These are phyloP conservation scores for Parietichytrium sp. DNA, from an alignment of 108 stramenopile species.

Conservation along the genomic window DNA sequence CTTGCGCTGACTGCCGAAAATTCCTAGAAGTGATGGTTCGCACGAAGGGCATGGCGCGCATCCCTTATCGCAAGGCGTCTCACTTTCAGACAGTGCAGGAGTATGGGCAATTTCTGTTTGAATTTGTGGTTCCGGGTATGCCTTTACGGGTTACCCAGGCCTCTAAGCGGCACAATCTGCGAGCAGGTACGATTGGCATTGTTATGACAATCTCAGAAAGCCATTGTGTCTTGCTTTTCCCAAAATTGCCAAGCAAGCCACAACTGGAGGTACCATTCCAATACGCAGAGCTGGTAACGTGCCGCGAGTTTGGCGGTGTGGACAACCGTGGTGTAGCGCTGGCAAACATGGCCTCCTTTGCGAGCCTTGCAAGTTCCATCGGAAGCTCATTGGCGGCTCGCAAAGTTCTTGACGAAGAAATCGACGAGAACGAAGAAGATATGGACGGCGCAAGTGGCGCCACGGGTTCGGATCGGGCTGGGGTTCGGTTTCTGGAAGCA, in stretches of 20 bases:
- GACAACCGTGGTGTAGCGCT: too few relatives aligned
- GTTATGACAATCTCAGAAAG: too few relatives aligned
- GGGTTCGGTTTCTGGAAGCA: neutral
- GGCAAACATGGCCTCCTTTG: too few relatives aligned
- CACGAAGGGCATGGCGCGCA: neutral
- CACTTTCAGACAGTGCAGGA: neutral
- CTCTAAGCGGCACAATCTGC: neutral
- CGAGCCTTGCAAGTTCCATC: too few relatives aligned
- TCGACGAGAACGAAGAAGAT: neutral
- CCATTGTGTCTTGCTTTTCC: too few relatives aligned
- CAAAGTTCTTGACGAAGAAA: too few relatives aligned
- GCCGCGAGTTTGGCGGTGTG: too few relatives aligned
- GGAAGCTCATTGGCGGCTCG: too few relatives aligned
- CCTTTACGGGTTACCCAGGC: neutral
- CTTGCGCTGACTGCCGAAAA: constrained; percentile 1
- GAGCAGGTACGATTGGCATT: too few relatives aligned
- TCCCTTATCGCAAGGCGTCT: neutral
- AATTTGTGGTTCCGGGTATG: neutral
- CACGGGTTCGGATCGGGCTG: neutral
- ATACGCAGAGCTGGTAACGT: too few relatives aligned
- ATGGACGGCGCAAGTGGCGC: neutral
- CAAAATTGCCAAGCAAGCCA: too few relatives aligned
- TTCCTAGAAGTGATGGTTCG: constrained; percentile 1
- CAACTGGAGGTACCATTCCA: too few relatives aligned
- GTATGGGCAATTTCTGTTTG: neutral